phyloP scores from a whole-genome alignment of 208 protist species.

The Blastocrithidia nonstop region DNA sequence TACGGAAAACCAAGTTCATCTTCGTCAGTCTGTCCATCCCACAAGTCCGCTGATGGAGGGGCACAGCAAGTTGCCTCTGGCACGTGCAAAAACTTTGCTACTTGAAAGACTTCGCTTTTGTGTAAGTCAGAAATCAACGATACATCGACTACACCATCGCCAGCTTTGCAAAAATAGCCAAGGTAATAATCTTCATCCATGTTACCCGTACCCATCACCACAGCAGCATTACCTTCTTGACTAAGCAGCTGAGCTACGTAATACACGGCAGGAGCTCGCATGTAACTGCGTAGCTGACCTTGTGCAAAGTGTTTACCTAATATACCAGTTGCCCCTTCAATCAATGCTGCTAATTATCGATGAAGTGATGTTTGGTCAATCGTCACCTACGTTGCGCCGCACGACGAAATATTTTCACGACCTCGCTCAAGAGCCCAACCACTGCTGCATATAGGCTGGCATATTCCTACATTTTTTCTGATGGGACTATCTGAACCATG shows the following conservation, averaged over 20 bases:
- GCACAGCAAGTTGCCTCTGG: slow-evolving; percentile 70
- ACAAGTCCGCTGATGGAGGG: slow-evolving; percentile 88
- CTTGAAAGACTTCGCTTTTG: slow-evolving; percentile 88
- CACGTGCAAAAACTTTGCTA: slow-evolving; percentile 70
- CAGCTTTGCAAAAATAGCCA: slow-evolving; percentile 94
- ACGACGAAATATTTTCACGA: slow-evolving; percentile 58
- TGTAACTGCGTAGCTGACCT: slow-evolving; percentile 91
- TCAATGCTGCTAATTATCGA: slow-evolving; percentile 26
- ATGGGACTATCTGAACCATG: slow-evolving; percentile 61
- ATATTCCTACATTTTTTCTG: slow-evolving; percentile 79
- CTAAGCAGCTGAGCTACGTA: slow-evolving; percentile 88
- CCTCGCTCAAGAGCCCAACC: slow-evolving; percentile 78
- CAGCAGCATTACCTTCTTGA: slow-evolving; percentile 66
- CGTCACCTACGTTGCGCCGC: slow-evolving; percentile 70
- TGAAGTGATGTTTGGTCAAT: slow-evolving; percentile 89
- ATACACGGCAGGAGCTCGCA: slow-evolving; percentile 88
- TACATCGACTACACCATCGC: slow-evolving; percentile 92
- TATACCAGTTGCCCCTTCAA: slow-evolving; percentile 66
- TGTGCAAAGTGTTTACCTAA: slow-evolving; percentile 70
- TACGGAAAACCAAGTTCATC: slow-evolving; percentile 93
- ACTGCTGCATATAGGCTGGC: slow-evolving; percentile 90
- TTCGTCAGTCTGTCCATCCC: slow-evolving; percentile 93
- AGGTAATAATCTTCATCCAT: slow-evolving; percentile 94
- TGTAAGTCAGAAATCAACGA: slow-evolving; percentile 93
- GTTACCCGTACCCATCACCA: slow-evolving; percentile 95